Conservation (phyloP, 1,284 basidiomycete species). For the Sphagnurus paluster region DNA sequence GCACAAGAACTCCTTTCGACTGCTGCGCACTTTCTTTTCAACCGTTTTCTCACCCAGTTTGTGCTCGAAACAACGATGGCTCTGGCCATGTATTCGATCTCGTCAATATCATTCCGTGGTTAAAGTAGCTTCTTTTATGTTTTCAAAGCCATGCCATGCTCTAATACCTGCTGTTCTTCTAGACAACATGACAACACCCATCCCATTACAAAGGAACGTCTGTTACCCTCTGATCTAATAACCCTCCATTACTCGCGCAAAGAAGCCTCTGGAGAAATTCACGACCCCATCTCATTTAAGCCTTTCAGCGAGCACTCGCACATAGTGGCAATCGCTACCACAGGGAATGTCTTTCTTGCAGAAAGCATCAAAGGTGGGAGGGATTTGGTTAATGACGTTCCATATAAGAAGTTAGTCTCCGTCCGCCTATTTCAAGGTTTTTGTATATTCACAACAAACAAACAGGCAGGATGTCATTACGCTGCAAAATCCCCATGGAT, state of each 20-base stretch:
- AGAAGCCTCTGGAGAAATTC: conserved; percentile 74
- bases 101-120: conserved; percentile 89
- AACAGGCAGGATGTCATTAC: conserved; percentile 87
- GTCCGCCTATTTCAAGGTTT: conserved; percentile 5
- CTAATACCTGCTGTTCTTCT: conserved; percentile 1
- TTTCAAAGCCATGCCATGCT: conserved; percentile 12
- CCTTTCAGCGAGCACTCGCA: conserved; percentile 91
- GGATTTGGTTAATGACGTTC: conserved; percentile 84
- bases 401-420: conserved; percentile 73
- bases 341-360: conserved; percentile 89
- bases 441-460: conserved; percentile 1
- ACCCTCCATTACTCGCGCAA: conserved; percentile 86
- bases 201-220: conserved; percentile 84
- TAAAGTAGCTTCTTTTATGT: conserved; percentile 65
- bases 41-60: conserved; percentile 88
- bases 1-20: conserved; percentile 78
- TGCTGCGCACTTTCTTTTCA: conserved; percentile 93
- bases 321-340: conserved; percentile 86
- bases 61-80: conserved; percentile 77
- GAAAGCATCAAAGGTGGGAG: conserved; percentile 88
- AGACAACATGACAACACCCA: conserved; percentile 79
- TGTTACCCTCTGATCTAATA: conserved; percentile 81
- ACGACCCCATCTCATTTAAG: conserved; percentile 93
- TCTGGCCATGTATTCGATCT: conserved; percentile 85
- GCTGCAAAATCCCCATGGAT: conserved; percentile 83